phyloP scores from a whole-genome alignment of 2,329 filamentous ascomycete genomes.

The Claviceps sorghi region DNA sequence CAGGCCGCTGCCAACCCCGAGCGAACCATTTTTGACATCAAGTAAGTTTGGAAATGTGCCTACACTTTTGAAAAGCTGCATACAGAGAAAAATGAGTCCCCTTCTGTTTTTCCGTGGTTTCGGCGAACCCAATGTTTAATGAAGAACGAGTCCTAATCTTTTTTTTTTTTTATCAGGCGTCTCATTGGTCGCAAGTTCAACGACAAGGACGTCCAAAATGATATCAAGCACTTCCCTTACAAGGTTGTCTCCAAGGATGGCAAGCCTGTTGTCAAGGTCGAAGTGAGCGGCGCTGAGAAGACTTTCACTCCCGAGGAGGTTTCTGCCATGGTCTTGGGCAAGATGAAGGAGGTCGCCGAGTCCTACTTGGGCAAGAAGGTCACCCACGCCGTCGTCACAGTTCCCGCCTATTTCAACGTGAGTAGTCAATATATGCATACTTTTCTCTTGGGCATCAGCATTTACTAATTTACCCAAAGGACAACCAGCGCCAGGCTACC shows the following conservation, averaged over 20 bases:
- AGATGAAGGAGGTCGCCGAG: conserved; percentile 77
- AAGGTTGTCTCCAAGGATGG: conserved; percentile 78
- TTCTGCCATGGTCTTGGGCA: conserved; percentile 66
- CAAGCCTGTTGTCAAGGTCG: conserved; percentile 73
- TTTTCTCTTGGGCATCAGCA: background rate
- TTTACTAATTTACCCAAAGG: conserved; percentile 21
- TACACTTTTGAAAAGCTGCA: no score
- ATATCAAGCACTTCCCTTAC: conserved; percentile 98
- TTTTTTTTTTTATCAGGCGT: conserved; percentile 37
- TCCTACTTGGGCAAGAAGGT: conserved; percentile 69
- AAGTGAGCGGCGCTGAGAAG: conserved; percentile 50
- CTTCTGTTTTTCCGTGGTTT: background rate
- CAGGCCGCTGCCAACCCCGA: conserved; percentile 69
- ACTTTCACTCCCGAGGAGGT: conserved; percentile 69
- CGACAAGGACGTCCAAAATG: conserved; percentile 77
- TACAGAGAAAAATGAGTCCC: background rate
- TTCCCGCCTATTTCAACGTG: conserved; percentile 89
- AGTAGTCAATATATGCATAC: conserved; percentile 8
- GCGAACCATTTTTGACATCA: conserved; percentile 68
- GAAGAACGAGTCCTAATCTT: background rate
- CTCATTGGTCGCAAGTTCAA: conserved; percentile 72
- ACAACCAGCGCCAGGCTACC: conserved; percentile 91
- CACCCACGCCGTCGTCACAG: conserved; percentile 80
- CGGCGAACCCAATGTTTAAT: conserved; percentile 8
- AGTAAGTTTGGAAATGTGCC: conserved; percentile 40